Evolutionary conservation across 1,139 yeast species (phyloP), one percentile per base, ranked within the genome.

Genomic region (Suhomyces bribrorum): DNA sequence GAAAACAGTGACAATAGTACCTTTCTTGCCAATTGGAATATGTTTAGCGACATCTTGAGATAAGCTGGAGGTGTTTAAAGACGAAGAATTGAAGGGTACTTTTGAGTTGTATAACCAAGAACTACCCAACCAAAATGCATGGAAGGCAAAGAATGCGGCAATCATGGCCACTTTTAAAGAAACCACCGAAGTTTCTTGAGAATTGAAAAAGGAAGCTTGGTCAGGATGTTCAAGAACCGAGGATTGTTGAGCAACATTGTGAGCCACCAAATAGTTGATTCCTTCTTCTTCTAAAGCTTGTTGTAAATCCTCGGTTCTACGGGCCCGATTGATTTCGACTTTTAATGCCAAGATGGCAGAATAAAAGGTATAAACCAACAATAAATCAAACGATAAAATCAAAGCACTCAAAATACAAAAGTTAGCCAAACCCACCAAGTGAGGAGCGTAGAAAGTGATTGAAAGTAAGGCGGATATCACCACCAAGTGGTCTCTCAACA

Each of bases 231-330:
- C 73, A 35, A 70, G 61, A 28, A 72, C 76, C 17, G 90, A 82
- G 28, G 86, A 83, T 40, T 79, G 75, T 47, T 78, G 81, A 16
- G 74, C 76, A 31, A 71, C 64, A 31, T 92, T 60, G 14, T 64
- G 63, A 7, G 78, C 97, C 32, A 86, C 86, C 43, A 73, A 67
- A 38, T 81, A 81, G 32, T 88, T 77, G 29, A 92, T 79, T 15
- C 98, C 98, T 54, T 94, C 98, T 61, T 92, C 98, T 65, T 90
- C 96, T 50, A 92, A 72, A 15, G 89, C 92, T 50, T 79, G 82
- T 56, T 86, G 83, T 57, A 90, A 77, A 42, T 82, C 79, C 44
- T 89, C 83, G 36, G 92, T 86, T 50, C 90, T 81, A 63, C 92
- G 88, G 44, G 95, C 95, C 48, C 89, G 75, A 57, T 82, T 82